phyloP scores from a whole-genome alignment of 2,329 filamentous ascomycete species.

The Penicillium sp. region DNA sequence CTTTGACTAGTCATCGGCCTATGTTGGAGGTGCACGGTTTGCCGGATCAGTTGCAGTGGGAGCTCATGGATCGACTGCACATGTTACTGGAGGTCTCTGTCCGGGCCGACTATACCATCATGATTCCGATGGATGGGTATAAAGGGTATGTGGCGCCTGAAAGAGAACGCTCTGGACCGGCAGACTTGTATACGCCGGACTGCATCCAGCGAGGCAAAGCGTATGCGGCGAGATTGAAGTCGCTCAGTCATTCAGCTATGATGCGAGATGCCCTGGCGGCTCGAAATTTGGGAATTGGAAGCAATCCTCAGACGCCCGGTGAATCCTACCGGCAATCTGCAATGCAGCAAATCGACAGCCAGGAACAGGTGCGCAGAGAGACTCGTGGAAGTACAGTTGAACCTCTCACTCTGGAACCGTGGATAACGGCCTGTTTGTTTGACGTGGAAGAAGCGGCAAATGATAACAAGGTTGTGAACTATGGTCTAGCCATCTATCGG shows the following conservation, averaged over 20 bases:
- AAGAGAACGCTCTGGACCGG: background rate
- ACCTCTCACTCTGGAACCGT: conserved; percentile 14
- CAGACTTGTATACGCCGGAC: conserved; percentile 1
- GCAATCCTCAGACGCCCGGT: background rate
- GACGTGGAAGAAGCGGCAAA: background rate
- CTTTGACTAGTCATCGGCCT: conserved; percentile 5
- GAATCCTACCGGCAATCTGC: background rate
- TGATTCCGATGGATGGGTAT: conserved; percentile 25
- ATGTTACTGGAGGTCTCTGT: conserved; percentile 10
- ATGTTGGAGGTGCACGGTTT: background rate
- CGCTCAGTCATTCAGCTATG: conserved; percentile 2
- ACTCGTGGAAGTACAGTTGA: conserved; percentile 9
- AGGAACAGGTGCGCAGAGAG: conserved; percentile 11
- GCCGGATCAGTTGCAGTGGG: conserved; percentile 14
- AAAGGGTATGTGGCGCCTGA: conserved; percentile 10
- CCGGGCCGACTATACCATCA: conserved; percentile 20
- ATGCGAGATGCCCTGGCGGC: background rate
- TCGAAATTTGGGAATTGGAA: background rate
- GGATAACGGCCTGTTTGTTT: conserved; percentile 10
- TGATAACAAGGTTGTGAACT: background rate
- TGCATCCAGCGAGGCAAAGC: conserved; percentile 1
- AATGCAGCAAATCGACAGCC: conserved; percentile 7
- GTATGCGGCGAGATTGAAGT: conserved; percentile 9
- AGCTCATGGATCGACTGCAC: conserved; percentile 11
- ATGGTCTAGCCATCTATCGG: conserved; percentile 22